Evolutionary conservation across 2,329 filamentous ascomycete species (phyloP).

Genomic region (Fusarium musae): DNA sequence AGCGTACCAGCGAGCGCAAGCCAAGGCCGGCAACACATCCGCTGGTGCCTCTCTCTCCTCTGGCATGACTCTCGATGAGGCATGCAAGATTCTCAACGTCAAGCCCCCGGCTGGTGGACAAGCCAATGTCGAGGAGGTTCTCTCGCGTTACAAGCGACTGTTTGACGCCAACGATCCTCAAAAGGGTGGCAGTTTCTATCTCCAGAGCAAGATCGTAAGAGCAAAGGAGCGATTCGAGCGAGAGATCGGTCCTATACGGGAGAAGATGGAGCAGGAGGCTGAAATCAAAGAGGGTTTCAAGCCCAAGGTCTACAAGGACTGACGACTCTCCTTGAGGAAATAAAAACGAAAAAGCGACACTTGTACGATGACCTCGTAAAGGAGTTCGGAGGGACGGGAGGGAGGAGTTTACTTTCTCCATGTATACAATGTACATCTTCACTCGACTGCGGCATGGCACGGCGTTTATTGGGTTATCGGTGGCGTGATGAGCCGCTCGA

Average conservation of each 20-base stretch:
- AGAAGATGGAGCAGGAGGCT: conserved; percentile 77
- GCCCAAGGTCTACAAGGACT: conserved; percentile 94
- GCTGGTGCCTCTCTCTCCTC: conserved; percentile 67
- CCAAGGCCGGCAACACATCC: conserved; percentile 66
- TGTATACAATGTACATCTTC: conserved; percentile 62
- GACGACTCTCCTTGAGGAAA: conserved; percentile 25
- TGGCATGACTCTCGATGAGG: conserved; percentile 93
- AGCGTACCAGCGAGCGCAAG: conserved; percentile 80
- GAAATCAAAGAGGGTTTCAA: conserved; percentile 90
- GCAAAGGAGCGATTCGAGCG: conserved; percentile 92
- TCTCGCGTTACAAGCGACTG: conserved; percentile 89
- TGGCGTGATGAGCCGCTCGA: conserved; percentile 46
- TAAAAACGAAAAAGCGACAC: conserved; percentile 1
- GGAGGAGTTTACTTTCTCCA: conserved; percentile 31
- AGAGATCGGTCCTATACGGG: conserved; percentile 78
- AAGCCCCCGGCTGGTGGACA: conserved; percentile 81
- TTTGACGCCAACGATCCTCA: conserved; percentile 95
- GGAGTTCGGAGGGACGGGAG: conserved; percentile 31
- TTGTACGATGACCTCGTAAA: conserved; percentile 38
- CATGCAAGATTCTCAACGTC: conserved; percentile 96
- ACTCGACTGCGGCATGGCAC: conserved; percentile 65
- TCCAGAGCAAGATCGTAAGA: conserved; percentile 95
- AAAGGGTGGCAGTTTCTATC: conserved; percentile 96
- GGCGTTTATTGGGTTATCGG: conserved; percentile 56
- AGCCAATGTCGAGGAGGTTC: conserved; percentile 81